phyloP scores from a whole-genome alignment of 2,329 filamentous ascomycete species.

The Cladophialophora bantiana region DNA sequence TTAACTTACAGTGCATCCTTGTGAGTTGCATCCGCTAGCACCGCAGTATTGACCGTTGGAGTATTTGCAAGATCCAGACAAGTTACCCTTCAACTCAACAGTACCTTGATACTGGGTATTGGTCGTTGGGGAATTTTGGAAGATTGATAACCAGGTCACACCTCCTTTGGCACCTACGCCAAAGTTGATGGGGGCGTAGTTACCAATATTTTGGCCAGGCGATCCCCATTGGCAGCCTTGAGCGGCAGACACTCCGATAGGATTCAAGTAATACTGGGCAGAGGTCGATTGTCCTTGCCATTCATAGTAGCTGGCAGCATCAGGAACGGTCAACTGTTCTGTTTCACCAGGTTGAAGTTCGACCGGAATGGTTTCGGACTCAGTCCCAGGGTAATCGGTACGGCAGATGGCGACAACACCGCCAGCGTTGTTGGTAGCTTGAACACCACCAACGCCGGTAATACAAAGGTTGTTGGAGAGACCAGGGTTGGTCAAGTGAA shows the following conservation, averaged over 20 bases:
- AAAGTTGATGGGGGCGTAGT: slow-evolving; percentile 87
- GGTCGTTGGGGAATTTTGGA: slow-evolving; percentile 82
- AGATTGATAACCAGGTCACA: slow-evolving; percentile 80
- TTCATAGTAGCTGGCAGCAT: slow-evolving; percentile 74
- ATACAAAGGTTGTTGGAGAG: slow-evolving; percentile 75
- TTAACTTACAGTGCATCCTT: slow-evolving; percentile 81
- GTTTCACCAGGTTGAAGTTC: slow-evolving; percentile 65
- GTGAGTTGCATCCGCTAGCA: slow-evolving; percentile 57
- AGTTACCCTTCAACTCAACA: slow-evolving; percentile 75
- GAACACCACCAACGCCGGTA: slow-evolving; percentile 71
- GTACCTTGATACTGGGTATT: slow-evolving; percentile 75
- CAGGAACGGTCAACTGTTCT: slow-evolving; percentile 75
- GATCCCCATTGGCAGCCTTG: slow-evolving; percentile 80
- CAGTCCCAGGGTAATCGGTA: slow-evolving; percentile 90
- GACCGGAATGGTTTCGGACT: slow-evolving; percentile 84
- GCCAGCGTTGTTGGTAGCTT: slow-evolving; percentile 75
- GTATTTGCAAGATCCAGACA: slow-evolving; percentile 69
- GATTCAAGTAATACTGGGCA: slow-evolving; percentile 97
- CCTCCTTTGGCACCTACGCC: slow-evolving; percentile 74
- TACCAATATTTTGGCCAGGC: slow-evolving; percentile 67
- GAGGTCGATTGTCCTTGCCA: slow-evolving; percentile 79
- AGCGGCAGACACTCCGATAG: slow-evolving; percentile 69
- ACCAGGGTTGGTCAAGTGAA: slow-evolving; percentile 75
- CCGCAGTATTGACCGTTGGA: slow-evolving; percentile 68
- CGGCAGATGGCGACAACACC: slow-evolving; percentile 79